Evolutionary conservation across 2,329 filamentous ascomycete species (phyloP).

Genomic region (Apiospora kogelbergensis): DNA sequence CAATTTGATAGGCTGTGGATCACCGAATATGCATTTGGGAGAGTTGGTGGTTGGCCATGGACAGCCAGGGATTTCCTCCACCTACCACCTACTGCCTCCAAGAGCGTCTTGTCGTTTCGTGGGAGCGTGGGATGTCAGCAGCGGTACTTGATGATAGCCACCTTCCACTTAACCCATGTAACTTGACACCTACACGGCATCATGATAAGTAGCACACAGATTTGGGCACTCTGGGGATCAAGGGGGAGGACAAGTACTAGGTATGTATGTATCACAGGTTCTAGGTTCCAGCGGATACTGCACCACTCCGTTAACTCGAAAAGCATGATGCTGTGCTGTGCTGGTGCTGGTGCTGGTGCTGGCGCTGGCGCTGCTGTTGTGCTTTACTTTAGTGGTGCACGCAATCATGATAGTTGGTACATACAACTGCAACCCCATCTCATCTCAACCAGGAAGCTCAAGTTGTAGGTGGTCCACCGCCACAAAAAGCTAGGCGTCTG

Average conservation of each 20-base stretch:
- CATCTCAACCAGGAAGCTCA: neutral
- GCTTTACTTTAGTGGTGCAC: neutral
- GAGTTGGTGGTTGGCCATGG: neutral
- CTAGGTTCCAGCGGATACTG: neutral
- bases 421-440: neutral
- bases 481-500: constrained; percentile 1
- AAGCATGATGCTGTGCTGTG: neutral
- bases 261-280: too few relatives aligned
- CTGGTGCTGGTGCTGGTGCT: neutral
- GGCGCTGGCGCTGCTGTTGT: neutral
- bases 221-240: neutral
- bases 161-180: neutral
- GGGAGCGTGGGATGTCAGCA: neutral
- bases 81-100: neutral
- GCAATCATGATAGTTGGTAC: neutral
- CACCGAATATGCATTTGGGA: neutral
- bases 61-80: neutral
- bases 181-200: neutral
- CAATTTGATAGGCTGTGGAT: constrained; percentile 1
- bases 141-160: neutral
- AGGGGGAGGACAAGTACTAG: neutral
- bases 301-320: neutral
- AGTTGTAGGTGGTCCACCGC: neutral
- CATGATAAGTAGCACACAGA: neutral
- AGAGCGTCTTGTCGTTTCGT: neutral